Base-by-base conservation (phyloP, 2,329 filamentous ascomycete species). In the Mycosphaerella sp. region DNA sequence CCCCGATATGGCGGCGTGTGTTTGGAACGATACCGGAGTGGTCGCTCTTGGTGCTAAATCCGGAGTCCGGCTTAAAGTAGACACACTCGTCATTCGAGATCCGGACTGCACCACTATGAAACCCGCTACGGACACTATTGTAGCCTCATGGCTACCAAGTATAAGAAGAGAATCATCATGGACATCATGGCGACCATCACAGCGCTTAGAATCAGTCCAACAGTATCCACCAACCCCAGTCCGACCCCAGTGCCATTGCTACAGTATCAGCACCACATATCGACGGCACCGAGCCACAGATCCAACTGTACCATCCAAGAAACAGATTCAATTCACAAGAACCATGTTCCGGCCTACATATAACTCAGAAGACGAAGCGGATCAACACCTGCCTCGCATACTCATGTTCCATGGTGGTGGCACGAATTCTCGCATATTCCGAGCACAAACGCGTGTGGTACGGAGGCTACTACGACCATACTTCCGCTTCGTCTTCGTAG, bases 381-480 rank as follows among this genome's bases (percentile, higher is more conserved):
- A 46, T 35, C 35, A 46, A 14, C 34, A 18, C 21, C 25, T 46
- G 34, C 59, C 59, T n/a, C 55, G 58, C n/a, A 56, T 72, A 51
- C 64, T 73, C 28, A 68, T 67, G 62, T 67, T 73, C 28, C 70
- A 73, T 59, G 71, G 71, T 53, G 65, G 66, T 32, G 71, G 71
- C 50, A 69, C 68, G 28, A 71, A 67, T 50, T 60, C 66, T 49
- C 50, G 37, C 41, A 72, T 66, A 60, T 72, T 70, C 59, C 63
- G 63, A 21, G 63, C 69, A 50, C 70, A 73, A 58, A 61, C 62
- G 34, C 68, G 68, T 37, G 61, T 64, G 9, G 60, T 72, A 35
- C 57, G 63, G 44, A 58, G 61, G 49, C 58, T 56, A 16, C 65
- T 72, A 21, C 41, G 14, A 53, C 58, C 10, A 61, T 65, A 48